These are phyloP conservation scores for Protomyces lactucae-debilis DNA, from an alignment of 1,139 yeast species.

Conservation along the genomic window DNA sequence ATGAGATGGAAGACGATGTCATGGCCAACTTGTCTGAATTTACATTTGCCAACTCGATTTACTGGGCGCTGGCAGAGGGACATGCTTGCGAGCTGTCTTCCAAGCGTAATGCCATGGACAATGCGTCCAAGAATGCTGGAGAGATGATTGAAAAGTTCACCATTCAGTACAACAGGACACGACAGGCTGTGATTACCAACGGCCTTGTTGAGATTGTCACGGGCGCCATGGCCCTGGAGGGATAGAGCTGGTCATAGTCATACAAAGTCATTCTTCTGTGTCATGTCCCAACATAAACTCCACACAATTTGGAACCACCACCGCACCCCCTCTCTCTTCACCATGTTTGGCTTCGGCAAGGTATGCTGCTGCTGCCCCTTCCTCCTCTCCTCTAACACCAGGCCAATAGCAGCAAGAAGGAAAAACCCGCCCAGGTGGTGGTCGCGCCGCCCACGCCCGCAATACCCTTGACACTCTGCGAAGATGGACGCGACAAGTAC, in stretches of 20 bases:
- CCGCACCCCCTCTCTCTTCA: not conserved
- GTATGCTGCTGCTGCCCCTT: not conserved
- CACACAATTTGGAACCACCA: not conserved
- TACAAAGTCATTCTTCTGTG: not conserved
- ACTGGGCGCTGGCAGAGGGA: conserved; percentile 94
- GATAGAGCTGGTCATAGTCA: not conserved
- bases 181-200: conserved; percentile 99
- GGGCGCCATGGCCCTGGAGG: conserved; percentile 58
- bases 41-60: conserved; percentile 82
- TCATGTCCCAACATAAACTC: not conserved
- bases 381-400: not conserved
- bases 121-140: conserved; percentile 99
- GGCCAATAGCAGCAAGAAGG: conserved; percentile 19
- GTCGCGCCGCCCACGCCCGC: not conserved
- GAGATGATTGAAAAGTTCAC: conserved; percentile 96
- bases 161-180: conserved; percentile 97
- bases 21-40: conserved; percentile 61
- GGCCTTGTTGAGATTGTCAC: conserved; percentile 99
- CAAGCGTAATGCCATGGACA: conserved; percentile 99
- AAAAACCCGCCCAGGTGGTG: conserved; percentile 1
- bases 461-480: conserved; percentile 8
- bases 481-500: conserved; percentile 45
- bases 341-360: conserved; percentile 26
- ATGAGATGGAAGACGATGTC: conserved; percentile 72
- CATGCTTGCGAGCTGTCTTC: conserved; percentile 97